Evolutionary conservation across 768 basidiomycete genomes (phyloP).

Genomic region (Tremella mesenterica): DNA sequence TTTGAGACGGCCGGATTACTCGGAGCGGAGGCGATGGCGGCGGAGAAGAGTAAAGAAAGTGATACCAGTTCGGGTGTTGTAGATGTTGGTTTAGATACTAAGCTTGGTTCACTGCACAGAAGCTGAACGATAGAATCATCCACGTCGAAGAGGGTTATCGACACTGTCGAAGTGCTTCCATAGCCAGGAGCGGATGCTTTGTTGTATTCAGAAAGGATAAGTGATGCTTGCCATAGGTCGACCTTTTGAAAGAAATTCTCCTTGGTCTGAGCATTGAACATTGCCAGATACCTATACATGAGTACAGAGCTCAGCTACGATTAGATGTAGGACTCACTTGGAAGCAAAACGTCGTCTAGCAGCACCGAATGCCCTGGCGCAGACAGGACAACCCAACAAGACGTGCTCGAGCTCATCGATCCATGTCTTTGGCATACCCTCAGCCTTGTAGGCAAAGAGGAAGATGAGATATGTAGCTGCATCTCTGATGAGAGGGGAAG

Average conservation of each 20-base stretch:
- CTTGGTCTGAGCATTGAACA: slow-evolving; percentile 52
- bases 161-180: slow-evolving; percentile 41
- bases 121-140: slow-evolving; percentile 27
- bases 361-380: slow-evolving; percentile 59
- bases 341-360: slow-evolving; percentile 58
- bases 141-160: slow-evolving; percentile 10
- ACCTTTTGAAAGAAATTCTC: slow-evolving; percentile 57
- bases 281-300: slow-evolving; percentile 61
- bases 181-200: slow-evolving; percentile 39
- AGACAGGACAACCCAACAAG: slow-evolving; percentile 58
- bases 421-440: slow-evolving; percentile 57
- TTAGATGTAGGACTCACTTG: slow-evolving; percentile 55
- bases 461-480: slow-evolving; percentile 74
- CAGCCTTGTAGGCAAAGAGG: slow-evolving; percentile 62
- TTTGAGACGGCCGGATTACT: too few relatives aligned
- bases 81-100: background rate
- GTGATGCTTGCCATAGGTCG: slow-evolving; percentile 57
- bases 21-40: too few relatives aligned
- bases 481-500: slow-evolving; percentile 51
- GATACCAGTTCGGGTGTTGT: too few relatives aligned
- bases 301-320: background rate
- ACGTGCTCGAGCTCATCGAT: slow-evolving; percentile 53
- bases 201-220: slow-evolving; percentile 51
- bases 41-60: background rate
- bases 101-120: slow-evolving; percentile 26